Base-by-base conservation (phyloP, 1,284 basidiomycete genomes). In the Lentinus polychrous region DNA sequence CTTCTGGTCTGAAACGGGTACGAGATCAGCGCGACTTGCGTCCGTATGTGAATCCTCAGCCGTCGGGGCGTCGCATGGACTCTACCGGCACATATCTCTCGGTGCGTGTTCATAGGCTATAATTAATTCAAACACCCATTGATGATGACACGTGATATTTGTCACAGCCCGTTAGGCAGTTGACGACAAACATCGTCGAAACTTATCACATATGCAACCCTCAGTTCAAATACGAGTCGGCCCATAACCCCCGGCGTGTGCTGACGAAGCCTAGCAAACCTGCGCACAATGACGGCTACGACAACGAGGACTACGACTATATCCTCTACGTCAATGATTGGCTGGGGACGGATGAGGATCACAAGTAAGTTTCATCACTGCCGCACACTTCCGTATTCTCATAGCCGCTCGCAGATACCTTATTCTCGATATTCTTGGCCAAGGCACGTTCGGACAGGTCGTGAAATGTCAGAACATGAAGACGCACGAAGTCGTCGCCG, bases 381-480 rank as follows among this genome's bases (percentile, higher is more conserved):
- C 43, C 36, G 33, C 39, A 27, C 43, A 34, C 11, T 36, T 46
- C 38, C 45, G 15, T 46, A 43, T 18, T 7, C 39, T 12, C 6
- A 14, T 36, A 23, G n/a, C 45, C n/a, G 12, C 18, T 39, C 49
- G 8, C 69, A 92, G 92, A 64, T 99, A 98, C 66, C 76, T 99
- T 57, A 99, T 99, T 61, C 81, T 99, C 43, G 96, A 99, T 67
- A 91, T 99, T 49, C 80, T 99, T 31, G 95, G 95, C 12, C 95
- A 99, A 67, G 95, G 95, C 32, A 99, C 95, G 2, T 99, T 99
- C 60, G 95, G 96, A 1, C 95, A 99, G 67, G 95, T 99, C 23
- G 96, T 99, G 64, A 99, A 99, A 67, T 99, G 96, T 65, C 96
- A 98, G 67, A 97, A 99, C 65, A 95, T 98, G 87, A 91, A 94